Base-by-base conservation (phyloP, 805 yeast genomes). In the Ogataea thermomethanolica region DNA sequence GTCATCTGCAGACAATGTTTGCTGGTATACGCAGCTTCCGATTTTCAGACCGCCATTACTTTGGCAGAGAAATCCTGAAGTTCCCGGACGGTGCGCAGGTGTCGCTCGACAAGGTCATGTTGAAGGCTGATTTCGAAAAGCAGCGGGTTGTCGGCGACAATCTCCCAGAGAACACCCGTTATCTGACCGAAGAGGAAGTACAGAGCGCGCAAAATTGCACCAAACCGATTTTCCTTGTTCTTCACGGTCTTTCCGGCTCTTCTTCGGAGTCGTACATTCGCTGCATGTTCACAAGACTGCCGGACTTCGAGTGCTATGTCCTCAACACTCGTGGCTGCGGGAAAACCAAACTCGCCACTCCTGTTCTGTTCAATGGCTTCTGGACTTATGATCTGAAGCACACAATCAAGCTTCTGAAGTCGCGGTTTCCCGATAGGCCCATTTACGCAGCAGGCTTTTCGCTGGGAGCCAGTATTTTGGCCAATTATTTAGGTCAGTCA, bases 171-270 rank as follows among this genome's bases (percentile, higher is more conserved):
- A 62, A 77, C 46, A 78, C 86, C 1, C 61, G 87, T 40, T 77
- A 71, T 45, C 64, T 78, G 47, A 48, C 75, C 58, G 33, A 61
- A 40, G 48, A 46, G 2, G 91, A 83, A 56, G 48, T 74, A 31
- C 58, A 47, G 1, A 43, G 44, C 6, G 50, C 51, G 35, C 43
- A 51, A 29, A 37, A 43, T 29, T 66, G 41, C 11, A 50, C 67
- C 3, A 70, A 60, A 34, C 95, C 95, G 2, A 66, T 87, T 54
- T 65, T 83, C 12, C 72, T 86, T 23, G 63, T 76, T 3, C 61
- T 84, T 29, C 95, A 87, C 56, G 95, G 95, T 0, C 71, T 86
- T 27, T 81, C 85, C 1, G 95, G 95, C 5, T 93, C 95, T 0
- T 80, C 90, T n/a, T 84, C 81, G 46, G 95, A 86, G 56, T 70